phyloP scores from a whole-genome alignment of 2,329 filamentous ascomycete genomes.

The Aureobasidium namibiae region DNA sequence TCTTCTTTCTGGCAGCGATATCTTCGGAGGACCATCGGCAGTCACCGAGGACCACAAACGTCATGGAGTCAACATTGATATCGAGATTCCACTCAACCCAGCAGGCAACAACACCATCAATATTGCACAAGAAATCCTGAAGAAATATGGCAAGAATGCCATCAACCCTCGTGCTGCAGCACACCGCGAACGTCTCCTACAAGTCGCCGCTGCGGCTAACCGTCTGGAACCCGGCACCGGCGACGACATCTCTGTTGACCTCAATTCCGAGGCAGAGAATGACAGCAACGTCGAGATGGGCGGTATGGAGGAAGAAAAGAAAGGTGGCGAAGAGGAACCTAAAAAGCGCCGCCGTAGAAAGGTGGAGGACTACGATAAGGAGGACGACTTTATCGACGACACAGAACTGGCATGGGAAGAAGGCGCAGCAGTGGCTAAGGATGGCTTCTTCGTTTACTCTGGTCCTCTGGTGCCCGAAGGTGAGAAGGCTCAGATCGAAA shows the following conservation, averaged over 20 bases:
- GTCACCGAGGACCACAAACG: conserved; percentile 34
- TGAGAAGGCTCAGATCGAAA: conserved; percentile 62
- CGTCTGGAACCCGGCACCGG: conserved; percentile 65
- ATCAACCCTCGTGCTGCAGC: conserved; percentile 86
- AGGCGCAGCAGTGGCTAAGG: conserved; percentile 84
- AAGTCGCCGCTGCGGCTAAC: conserved; percentile 81
- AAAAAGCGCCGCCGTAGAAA: conserved; percentile 69
- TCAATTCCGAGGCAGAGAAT: conserved; percentile 47
- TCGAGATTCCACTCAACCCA: conserved; percentile 73
- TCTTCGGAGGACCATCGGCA: conserved; percentile 47
- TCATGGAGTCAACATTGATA: conserved; percentile 67
- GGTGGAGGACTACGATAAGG: conserved; percentile 58
- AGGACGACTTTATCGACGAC: conserved; percentile 72
- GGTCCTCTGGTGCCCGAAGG: conserved; percentile 82
- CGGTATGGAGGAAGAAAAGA: conserved; percentile 53
- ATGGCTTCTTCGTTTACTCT: conserved; percentile 97
- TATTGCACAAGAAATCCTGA: conserved; percentile 87
- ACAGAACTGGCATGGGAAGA: conserved; percentile 94
- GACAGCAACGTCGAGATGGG: conserved; percentile 88
- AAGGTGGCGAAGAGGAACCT: conserved; percentile 59
- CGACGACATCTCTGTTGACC: conserved; percentile 64
- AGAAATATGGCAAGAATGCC: conserved; percentile 89
- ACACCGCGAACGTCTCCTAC: conserved; percentile 75
- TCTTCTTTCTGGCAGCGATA: conserved; percentile 52
- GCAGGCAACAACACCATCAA: conserved; percentile 88